phyloP scores from a whole-genome alignment of 2,329 filamentous ascomycete genomes.

The Aspergillus costaricaensis region DNA sequence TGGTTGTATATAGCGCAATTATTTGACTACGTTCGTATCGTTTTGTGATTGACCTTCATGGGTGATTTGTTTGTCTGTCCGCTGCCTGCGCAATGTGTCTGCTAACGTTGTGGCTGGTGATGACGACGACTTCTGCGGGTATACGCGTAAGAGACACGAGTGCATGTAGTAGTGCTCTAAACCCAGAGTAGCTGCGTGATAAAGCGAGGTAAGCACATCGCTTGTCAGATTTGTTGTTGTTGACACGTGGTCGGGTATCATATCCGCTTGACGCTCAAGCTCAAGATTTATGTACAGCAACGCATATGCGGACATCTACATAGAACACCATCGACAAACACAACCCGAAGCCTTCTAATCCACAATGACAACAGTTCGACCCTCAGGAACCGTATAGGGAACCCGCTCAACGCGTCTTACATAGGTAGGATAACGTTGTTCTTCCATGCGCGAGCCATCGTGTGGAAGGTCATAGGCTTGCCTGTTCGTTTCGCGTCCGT shows the following conservation, averaged over 20 bases:
- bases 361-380: slow-evolving; percentile 30
- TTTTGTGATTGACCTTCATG: no score
- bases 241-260: slow-evolving; percentile 14
- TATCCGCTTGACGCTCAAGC: not conserved
- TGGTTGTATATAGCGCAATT: no score
- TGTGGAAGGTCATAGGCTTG: slow-evolving; percentile 14
- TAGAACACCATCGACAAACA: not conserved
- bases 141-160: not conserved
- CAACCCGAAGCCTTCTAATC: slow-evolving; percentile 24
- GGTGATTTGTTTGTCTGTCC: no score
- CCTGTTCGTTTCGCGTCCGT: slow-evolving; percentile 21
- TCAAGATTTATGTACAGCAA: slow-evolving; percentile 1
- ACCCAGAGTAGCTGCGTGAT: not conserved
- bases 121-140: no score
- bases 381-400: slow-evolving; percentile 23
- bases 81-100: no score
- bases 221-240: not conserved
- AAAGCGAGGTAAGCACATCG: not conserved
- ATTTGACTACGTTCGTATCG: no score
- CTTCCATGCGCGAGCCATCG: slow-evolving; percentile 19
- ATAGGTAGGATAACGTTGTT: slow-evolving; percentile 28
- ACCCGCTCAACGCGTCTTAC: slow-evolving; percentile 26
- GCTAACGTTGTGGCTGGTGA: no score
- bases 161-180: not conserved
- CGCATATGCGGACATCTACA: slow-evolving; percentile 7